Base-by-base conservation (phyloP, 2,329 filamentous ascomycete genomes). In the Alternaria consortialis region DNA sequence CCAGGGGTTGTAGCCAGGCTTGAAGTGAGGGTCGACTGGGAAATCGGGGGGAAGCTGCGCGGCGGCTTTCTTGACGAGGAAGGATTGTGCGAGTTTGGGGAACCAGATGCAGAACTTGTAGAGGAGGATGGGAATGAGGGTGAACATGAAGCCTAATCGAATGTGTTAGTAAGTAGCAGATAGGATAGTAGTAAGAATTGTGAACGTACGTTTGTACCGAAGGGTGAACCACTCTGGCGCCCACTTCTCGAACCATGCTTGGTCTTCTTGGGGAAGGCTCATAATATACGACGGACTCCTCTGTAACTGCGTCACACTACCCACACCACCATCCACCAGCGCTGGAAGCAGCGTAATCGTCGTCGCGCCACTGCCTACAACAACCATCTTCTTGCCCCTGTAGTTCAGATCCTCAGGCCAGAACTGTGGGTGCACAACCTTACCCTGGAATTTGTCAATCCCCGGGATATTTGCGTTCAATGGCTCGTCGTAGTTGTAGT, bases 281-380 rank as follows among this genome's bases (percentile, higher is more conserved):
- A 90, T 67, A 56, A 94, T 84, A 50, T 77, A 78, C 0, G 85
- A 86, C 0, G 93, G 93, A 46, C 88, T 92, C 58, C 93, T 87
- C 79, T 96, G 92, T 3, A 96, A 84, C 87, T 94, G 92, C 1
- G 91, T 94, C 29, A 93, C 88, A 13, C 86, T 84, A 5, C 79
- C 80, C 5, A 80, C 81, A 12, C 90, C 91, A 39, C 84, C 86
- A 43, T 90, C 80, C 1, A 88, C 87, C 46, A 96, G 79, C 47
- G 84, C 86, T 0, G 92, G 93, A 3, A 96, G 76, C 1, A 97
- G 83, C 0, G 92, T 95, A 50, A 94, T 80, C 7, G 92, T 90
- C 0, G 93, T 96, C 2, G 92, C 92, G 7, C 93, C 93, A 15
- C 87, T 90, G 15, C 92, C 92, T 63, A 95, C 87, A 59, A 94